These are phyloP conservation scores for Saturnispora gosingensis DNA, from an alignment of 805 yeast species.

Conservation along the genomic window DNA sequence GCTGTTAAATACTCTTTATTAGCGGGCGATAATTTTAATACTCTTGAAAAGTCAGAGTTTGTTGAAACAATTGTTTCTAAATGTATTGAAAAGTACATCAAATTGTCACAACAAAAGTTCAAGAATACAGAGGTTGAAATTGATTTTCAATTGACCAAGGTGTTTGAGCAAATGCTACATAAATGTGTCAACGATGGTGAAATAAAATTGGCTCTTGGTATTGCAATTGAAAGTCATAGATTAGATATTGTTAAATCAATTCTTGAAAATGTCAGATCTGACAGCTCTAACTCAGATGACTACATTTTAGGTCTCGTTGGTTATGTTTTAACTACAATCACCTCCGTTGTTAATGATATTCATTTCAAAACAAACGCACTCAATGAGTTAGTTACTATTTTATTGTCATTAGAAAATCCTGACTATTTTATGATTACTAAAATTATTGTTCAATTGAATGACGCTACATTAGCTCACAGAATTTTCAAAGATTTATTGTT, in stretches of 20 bases:
- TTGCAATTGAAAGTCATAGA: conserved; percentile 81
- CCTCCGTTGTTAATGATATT: conserved; percentile 50
- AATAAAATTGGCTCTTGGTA: conserved; percentile 75
- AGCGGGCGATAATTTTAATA: conserved; percentile 73
- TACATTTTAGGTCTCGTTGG: conserved; percentile 46
- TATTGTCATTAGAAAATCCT: conserved; percentile 49
- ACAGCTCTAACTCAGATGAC: conserved; percentile 39
- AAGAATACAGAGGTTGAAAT: conserved; percentile 28
- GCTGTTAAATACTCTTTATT: conserved; percentile 83
- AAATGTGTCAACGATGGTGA: conserved; percentile 71
- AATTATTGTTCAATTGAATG: conserved; percentile 82
- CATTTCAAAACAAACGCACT: conserved; percentile 59
- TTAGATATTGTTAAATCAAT: conserved; percentile 66
- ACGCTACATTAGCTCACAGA: conserved; percentile 55
- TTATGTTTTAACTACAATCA: conserved; percentile 67
- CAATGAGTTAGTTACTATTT: conserved; percentile 49
- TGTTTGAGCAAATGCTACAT: conserved; percentile 80
- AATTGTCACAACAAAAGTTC: conserved; percentile 45
- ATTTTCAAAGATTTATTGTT: conserved; percentile 54
- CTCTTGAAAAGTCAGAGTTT: conserved; percentile 70
- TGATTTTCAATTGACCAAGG: conserved; percentile 52
- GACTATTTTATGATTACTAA: conserved; percentile 82
- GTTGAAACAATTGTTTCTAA: conserved; percentile 90
- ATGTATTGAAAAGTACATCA: conserved; percentile 77
- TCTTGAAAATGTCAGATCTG: conserved; percentile 27